Conservation (phyloP, 208 protist species). For the Blastocrithidia nonstop region DNA sequence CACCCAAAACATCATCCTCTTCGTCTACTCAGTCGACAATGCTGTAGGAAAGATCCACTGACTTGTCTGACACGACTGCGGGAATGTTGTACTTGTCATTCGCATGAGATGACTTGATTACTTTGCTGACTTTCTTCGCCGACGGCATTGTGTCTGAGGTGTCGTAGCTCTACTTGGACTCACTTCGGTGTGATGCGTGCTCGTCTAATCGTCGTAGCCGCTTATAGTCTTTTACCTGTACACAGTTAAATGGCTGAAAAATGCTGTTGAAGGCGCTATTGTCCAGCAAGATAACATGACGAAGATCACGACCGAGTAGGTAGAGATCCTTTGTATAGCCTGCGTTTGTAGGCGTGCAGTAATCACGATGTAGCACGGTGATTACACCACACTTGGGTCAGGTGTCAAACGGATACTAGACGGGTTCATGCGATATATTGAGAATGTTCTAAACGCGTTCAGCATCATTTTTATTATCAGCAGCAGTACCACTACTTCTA, state of each 20-base stretch:
- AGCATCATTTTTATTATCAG: too few species aligned
- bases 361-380: conserved; percentile 27
- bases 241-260: conserved; percentile 47
- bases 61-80: background rate
- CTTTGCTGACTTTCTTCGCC: background rate
- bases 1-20: conserved; percentile 11
- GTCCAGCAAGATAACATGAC: conserved; percentile 29
- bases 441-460: too few species aligned
- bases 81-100: background rate
- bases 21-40: conserved; percentile 9
- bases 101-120: background rate
- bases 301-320: conserved; percentile 33
- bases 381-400: conserved; percentile 5
- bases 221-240: conserved; percentile 24
- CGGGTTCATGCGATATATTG: too few species aligned
- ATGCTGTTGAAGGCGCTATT: conserved; percentile 26
- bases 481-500: too few species aligned
- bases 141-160: background rate
- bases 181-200: background rate
- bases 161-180: background rate
- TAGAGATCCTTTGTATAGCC: conserved; percentile 50
- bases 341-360: conserved; percentile 32
- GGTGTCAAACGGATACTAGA: background rate
- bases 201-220: background rate
- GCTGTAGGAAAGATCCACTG: background rate